Conservation (phyloP, 2,329 filamentous ascomycete genomes). For the Paracoccidioides lutzii region DNA sequence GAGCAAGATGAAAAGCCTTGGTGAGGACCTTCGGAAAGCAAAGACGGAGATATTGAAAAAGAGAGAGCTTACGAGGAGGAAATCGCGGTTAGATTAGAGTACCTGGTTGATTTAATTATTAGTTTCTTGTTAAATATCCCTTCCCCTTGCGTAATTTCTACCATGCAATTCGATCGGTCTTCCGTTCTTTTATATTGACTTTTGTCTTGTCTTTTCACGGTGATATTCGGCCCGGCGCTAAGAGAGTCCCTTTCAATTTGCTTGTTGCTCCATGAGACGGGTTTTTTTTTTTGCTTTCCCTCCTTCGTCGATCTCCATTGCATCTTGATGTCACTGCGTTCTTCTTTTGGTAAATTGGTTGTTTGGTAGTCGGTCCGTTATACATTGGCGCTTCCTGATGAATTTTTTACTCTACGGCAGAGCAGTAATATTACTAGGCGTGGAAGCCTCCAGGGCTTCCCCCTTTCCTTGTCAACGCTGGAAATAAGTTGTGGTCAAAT, state of each 20-base stretch:
- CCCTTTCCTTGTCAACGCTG: no score
- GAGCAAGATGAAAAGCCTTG: conserved; percentile 30
- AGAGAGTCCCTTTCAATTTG: not conserved
- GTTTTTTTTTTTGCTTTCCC: not conserved
- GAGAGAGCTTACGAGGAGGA: conserved; percentile 19
- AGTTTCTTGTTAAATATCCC: no score
- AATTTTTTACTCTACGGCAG: conserved; percentile 2
- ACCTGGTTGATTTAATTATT: not conserved
- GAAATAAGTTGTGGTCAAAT: no score
- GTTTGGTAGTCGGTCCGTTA: not conserved
- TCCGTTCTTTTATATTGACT: no score
- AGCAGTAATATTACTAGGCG: no score
- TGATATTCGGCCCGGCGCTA: not conserved
- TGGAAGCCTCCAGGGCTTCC: no score
- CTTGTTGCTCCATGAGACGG: not conserved
- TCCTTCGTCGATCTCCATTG: not conserved
- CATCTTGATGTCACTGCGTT: not conserved
- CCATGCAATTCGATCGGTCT: not conserved
- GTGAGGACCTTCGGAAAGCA: conserved; percentile 31
- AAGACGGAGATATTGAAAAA: conserved; percentile 30
- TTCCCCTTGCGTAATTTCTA: not conserved
- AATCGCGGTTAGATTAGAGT: not conserved
- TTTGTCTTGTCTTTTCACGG: no score
- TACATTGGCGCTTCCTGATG: conserved; percentile 3
- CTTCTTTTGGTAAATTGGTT: not conserved